phyloP scores from a whole-genome alignment of 2,329 filamentous ascomycete species.

The Phyllosticta citribraziliensis region DNA sequence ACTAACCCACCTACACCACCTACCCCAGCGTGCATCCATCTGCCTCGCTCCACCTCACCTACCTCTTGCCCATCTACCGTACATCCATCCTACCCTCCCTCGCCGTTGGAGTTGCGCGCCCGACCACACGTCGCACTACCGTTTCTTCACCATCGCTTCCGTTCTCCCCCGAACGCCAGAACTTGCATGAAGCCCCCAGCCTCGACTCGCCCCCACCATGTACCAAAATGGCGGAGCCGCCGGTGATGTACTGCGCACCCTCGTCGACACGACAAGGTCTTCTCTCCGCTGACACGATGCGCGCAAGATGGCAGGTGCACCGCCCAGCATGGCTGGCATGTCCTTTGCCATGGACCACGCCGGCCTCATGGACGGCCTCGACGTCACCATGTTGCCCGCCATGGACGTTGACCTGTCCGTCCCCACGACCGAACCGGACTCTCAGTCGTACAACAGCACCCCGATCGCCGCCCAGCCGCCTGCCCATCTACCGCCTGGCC shows the following conservation, averaged over 20 bases:
- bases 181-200: conserved; percentile 12
- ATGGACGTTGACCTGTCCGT: conserved; percentile 38
- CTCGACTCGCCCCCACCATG: conserved; percentile 17
- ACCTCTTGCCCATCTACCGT: not conserved
- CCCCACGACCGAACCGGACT: conserved; percentile 18
- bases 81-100: not conserved
- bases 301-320: conserved; percentile 5
- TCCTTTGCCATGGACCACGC: conserved; percentile 21
- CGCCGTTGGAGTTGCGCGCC: not conserved
- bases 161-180: conserved; percentile 1
- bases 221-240: conserved; percentile 22
- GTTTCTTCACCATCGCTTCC: not conserved
- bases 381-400: conserved; percentile 35
- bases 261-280: conserved; percentile 4
- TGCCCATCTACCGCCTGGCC: conserved; percentile 15
- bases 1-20: not conserved
- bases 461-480: conserved; percentile 18
- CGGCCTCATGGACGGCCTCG: conserved; percentile 31
- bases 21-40: not conserved
- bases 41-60: not conserved
- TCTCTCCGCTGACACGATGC: conserved; percentile 11
- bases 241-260: conserved; percentile 6
- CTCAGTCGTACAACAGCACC: conserved; percentile 17
- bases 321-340: conserved; percentile 19
- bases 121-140: not conserved